A percentile compares a stretch with the other conserved stretches of the same genome.
Conservation (phyloP, 2,329 filamentous ascomycete species). For the Diaporthe ampelina region DNA sequence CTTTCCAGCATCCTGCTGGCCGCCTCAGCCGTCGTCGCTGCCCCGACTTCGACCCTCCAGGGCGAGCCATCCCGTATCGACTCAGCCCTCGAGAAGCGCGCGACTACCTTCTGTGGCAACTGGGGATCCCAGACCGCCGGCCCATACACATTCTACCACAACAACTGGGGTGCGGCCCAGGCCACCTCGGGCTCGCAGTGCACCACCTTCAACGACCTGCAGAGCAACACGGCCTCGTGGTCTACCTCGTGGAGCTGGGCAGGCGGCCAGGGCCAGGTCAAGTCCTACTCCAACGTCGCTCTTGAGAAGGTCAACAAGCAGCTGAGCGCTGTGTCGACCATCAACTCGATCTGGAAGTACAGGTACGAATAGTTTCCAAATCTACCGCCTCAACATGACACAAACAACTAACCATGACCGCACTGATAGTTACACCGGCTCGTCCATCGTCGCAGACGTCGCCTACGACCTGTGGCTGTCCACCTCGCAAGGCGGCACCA, state of each 20-base stretch:
- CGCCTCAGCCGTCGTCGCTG: constrained; percentile 19
- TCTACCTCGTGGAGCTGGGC: constrained; percentile 59
- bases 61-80: constrained; percentile 22
- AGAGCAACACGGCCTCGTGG: constrained; percentile 55
- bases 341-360: constrained; percentile 56
- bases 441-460: constrained; percentile 65
- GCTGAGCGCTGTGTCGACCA: constrained; percentile 52
- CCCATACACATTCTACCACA: constrained; percentile 63
- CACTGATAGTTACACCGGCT: constrained; percentile 50
- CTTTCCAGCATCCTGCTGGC: constrained; percentile 15
- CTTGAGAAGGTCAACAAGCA: constrained; percentile 49
- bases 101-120: constrained; percentile 30
- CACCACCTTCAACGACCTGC: constrained; percentile 55
- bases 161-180: constrained; percentile 61
- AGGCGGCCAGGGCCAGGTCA: constrained; percentile 56
- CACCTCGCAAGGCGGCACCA: constrained; percentile 55
- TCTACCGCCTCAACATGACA: neutral
- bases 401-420: neutral
- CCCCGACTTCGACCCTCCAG: constrained; percentile 25
- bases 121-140: constrained; percentile 29
- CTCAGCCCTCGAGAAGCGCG: constrained; percentile 34
- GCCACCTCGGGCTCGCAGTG: constrained; percentile 58
- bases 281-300: constrained; percentile 61
- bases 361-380: constrained; percentile 46
- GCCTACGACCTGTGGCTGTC: constrained; percentile 73